Evolutionary conservation across 768 basidiomycete species (phyloP).

Genomic region (Pholiota microspora): DNA sequence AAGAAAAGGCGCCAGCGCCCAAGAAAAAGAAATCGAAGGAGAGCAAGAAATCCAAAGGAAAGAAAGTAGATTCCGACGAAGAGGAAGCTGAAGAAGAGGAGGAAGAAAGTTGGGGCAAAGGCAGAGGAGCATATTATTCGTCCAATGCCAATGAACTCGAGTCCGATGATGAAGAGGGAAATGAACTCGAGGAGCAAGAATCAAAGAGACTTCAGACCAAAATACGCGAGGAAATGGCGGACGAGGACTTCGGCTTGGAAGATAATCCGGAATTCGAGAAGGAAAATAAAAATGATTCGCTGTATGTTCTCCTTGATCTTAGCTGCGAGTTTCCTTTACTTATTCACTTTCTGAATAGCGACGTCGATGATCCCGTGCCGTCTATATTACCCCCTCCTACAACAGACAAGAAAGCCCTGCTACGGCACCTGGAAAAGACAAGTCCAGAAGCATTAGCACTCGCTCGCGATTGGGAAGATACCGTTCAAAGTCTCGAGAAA

Average conservation of each 20-base stretch:
- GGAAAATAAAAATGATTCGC: conserved; percentile 21
- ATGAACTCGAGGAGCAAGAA: conserved; percentile 87
- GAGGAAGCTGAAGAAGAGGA: conserved; percentile 43
- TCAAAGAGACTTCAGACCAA: conserved; percentile 77
- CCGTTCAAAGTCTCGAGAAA: conserved; percentile 49
- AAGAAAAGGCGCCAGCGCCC: conserved; percentile 28
- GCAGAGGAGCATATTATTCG: conserved; percentile 81
- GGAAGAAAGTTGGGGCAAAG: conserved; percentile 79
- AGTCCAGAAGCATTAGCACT: conserved; percentile 79
- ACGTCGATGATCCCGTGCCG: conserved; percentile 35
- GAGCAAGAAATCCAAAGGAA: conserved; percentile 24
- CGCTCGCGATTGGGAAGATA: conserved; percentile 82
- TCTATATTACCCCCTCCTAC: conserved; percentile 36
- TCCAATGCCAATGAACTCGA: conserved; percentile 80
- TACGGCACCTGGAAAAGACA: conserved; percentile 71
- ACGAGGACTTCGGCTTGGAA: conserved; percentile 83
- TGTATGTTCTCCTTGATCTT: conserved; percentile 27
- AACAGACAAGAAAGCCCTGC: conserved; percentile 54
- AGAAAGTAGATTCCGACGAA: conserved; percentile 27
- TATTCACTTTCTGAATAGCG: conserved; percentile 25
- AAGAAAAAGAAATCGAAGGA: conserved; percentile 26
- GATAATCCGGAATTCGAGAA: conserved; percentile 46
- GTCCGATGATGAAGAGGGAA: conserved; percentile 86
- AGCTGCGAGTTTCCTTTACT: not conserved
- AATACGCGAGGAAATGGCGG: conserved; percentile 63